phyloP scores from a whole-genome alignment of 257 asterid genomes.

The Nicotiana sylvestris region DNA sequence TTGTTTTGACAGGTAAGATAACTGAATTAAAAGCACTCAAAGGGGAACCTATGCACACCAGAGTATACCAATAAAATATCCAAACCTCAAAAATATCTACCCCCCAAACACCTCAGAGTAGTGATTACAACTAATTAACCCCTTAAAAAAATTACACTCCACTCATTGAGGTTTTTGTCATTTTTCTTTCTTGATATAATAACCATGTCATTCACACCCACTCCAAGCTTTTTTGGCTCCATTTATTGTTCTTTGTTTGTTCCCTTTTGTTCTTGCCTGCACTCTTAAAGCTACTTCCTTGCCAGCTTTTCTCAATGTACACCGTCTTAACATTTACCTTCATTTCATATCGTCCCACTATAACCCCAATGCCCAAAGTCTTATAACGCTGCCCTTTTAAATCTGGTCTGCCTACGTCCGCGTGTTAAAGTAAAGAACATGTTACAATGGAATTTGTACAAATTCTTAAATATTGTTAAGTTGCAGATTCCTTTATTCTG shows the following conservation, averaged over 20 bases:
- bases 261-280: background rate
- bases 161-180: background rate
- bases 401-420: background rate
- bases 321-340: background rate
- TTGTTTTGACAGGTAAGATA: background rate
- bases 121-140: background rate
- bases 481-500: background rate
- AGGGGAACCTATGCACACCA: background rate
- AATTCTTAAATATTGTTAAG: background rate
- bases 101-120: background rate
- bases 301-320: slow-evolving; percentile 2
- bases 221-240: background rate
- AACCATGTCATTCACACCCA: background rate
- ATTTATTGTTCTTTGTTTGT: background rate
- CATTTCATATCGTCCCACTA: background rate
- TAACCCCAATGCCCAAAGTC: background rate
- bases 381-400: background rate
- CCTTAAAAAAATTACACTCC: background rate
- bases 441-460: background rate
- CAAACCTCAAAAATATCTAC: background rate
- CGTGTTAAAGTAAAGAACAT: background rate
- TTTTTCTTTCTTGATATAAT: background rate
- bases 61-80: background rate
- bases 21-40: background rate
- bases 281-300: background rate